Evolutionary conservation across 805 yeast species (phyloP).

Genomic region (Suhomyces emberorum): DNA sequence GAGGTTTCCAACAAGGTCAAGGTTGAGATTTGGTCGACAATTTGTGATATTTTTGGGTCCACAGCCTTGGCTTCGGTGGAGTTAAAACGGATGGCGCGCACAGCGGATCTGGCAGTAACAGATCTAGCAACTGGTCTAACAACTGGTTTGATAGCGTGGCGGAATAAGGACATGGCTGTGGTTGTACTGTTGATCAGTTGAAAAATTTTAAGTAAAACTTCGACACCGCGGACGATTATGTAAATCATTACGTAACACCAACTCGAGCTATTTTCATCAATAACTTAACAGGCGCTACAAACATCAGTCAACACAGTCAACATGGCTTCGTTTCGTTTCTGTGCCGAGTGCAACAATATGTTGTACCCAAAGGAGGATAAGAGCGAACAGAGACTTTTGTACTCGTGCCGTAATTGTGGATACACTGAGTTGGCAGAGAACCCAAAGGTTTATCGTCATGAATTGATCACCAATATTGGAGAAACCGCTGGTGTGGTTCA

Average conservation of each 20-base stretch:
- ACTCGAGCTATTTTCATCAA: too few relatives aligned
- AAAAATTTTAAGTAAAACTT: slow-evolving; percentile 5
- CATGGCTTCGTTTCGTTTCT: slow-evolving; percentile 93
- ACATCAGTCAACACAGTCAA: neutral
- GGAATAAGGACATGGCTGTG: slow-evolving; percentile 27
- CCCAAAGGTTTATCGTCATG: slow-evolving; percentile 88
- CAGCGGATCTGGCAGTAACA: slow-evolving; percentile 26
- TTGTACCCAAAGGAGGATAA: slow-evolving; percentile 95
- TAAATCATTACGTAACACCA: too few relatives aligned
- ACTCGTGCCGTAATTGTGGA: slow-evolving; percentile 92
- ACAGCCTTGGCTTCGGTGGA: slow-evolving; percentile 48
- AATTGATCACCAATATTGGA: slow-evolving; percentile 84
- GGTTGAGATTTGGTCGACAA: slow-evolving; percentile 87
- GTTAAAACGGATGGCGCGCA: slow-evolving; percentile 47
- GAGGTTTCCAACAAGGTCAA: slow-evolving; percentile 93
- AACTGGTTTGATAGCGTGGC: slow-evolving; percentile 38
- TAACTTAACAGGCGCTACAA: neutral
- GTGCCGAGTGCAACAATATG: slow-evolving; percentile 98
- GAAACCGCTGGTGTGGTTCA: slow-evolving; percentile 97
- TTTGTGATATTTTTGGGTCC: slow-evolving; percentile 81
- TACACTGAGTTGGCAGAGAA: slow-evolving; percentile 89
- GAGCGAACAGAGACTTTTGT: slow-evolving; percentile 68
- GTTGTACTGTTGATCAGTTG: neutral
- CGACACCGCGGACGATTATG: too few relatives aligned
- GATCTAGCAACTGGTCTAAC: slow-evolving; percentile 37